Base-by-base conservation (phyloP, 768 basidiomycete genomes). In the Leccinum barrowsii region DNA sequence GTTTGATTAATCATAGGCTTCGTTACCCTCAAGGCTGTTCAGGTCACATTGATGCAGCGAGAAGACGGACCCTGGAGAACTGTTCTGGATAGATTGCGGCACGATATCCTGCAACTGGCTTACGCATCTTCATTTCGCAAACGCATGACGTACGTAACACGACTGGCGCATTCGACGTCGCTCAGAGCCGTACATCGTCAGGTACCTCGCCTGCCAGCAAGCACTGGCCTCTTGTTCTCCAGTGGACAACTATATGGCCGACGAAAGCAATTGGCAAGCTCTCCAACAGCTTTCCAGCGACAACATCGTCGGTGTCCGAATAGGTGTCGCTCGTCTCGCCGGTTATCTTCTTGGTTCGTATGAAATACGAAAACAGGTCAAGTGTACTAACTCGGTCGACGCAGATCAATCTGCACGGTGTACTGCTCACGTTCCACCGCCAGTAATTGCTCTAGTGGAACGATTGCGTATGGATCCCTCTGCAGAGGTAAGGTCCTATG, bases 251-350 rank as follows among this genome's bases (percentile, higher is more conserved):
- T 72, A 80, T 57, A 66, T 76, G 30, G 72, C 73, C 57, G 81
- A 79, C 65, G 79, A 76, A 62, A 73, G 35, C 19, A 64, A 69
- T 62, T 82, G 91, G 74, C 70, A 77, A 57, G 73, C 77, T n/a
- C 72, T 95, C 19, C 72, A 77, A 26, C 65, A 69, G 47, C 77
- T 95, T 44, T 81, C 83, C 5, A 68, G 76, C 32, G 95, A 98
- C 67, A 66, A 69, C 35, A 85, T 96, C 12, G 79, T 90, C 52
- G 94, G 92, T 59, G 93, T 97, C 34, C 82, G 93, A 49, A 92
- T 97, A 57, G 89, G 85, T 7, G 80, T 93, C 2, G 87, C 94
- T n/a, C 82, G 93, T 51, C 80, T 92, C 49, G 73, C 86, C 44
- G 83, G 83, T 51, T 65, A 73, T 50, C 69, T 85, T 28, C 78